A percentile compares a stretch with the other conserved stretches of the same genome.
Conservation (phyloP, 164 flowering plant genomes). For the Vitis amurensis region DNA sequence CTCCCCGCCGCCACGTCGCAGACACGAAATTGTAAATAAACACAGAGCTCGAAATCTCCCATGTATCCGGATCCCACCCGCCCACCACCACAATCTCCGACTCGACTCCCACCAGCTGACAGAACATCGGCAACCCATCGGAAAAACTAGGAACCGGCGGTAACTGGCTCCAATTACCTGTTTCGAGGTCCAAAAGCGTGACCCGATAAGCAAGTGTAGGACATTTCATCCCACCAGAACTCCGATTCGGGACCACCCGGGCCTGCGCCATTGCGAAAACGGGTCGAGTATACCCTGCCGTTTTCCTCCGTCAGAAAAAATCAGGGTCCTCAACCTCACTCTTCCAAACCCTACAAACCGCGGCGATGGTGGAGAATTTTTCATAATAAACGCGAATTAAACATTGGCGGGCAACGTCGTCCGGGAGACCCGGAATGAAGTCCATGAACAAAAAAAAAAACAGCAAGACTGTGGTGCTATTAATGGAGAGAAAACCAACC, state of each 20-base stretch:
- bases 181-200: conserved; percentile 40
- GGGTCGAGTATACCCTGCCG: conserved; percentile 24
- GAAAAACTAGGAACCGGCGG: conserved; percentile 42
- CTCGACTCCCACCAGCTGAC: conserved; percentile 21
- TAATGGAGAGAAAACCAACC: neutral
- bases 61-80: conserved; percentile 60
- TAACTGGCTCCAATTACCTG: conserved; percentile 48
- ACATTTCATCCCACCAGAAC: conserved; percentile 4
- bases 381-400: conserved; percentile 35
- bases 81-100: conserved; percentile 58
- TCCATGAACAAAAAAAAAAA: conserved; percentile 27
- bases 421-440: conserved; percentile 61
- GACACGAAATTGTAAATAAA: neutral
- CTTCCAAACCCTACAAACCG: conserved; percentile 52
- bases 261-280: conserved; percentile 48
- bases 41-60: conserved; percentile 31
- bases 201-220: conserved; percentile 36
- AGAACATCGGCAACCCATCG: conserved; percentile 54
- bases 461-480: no score
- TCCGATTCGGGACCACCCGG: conserved; percentile 18
- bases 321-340: conserved; percentile 30
- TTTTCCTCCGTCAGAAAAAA: conserved; percentile 37
- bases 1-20: neutral
- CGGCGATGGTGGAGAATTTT: conserved; percentile 23
- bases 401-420: conserved; percentile 63